These are phyloP conservation scores for Elaeagnus macrophylla DNA, from an alignment of 306 rosid genomes.

Conservation along the genomic window DNA sequence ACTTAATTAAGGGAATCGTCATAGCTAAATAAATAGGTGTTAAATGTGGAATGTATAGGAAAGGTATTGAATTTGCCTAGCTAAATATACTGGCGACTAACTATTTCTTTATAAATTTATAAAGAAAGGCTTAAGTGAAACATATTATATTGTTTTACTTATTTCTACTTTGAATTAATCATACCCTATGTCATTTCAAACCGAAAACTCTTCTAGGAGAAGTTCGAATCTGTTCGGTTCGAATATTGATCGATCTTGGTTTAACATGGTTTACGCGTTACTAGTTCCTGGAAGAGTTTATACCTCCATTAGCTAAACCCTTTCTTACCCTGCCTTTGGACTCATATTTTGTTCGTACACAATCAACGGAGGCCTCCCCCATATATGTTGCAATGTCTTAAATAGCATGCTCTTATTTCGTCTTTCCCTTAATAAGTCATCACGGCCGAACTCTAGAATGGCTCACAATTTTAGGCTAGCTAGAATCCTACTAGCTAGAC, in stretches of 20 bases:
- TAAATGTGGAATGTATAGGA: no score
- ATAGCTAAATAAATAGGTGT: no score
- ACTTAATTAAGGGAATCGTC: conserved; percentile 12
- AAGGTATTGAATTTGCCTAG: no score
- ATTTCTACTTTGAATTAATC: no score
- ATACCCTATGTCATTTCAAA: no score
- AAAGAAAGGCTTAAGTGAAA: no score
- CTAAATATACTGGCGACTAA: no score
- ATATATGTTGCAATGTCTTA: not conserved
- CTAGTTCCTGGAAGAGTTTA: conserved; percentile 1
- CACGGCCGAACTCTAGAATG: no score
- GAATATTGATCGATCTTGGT: conserved; percentile 3
- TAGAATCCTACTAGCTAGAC: no score
- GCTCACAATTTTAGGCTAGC: no score
- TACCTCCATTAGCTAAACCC: conserved; percentile 3
- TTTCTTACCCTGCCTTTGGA: not conserved
- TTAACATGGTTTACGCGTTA: conserved; percentile 1
- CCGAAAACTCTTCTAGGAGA: not conserved
- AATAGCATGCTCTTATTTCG: not conserved
- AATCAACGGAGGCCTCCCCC: conserved; percentile 4
- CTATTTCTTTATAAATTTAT: no score
- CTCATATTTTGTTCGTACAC: not conserved
- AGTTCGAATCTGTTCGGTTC: not conserved
- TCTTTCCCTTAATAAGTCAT: conserved; percentile 3
- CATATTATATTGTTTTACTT: no score